These are phyloP conservation scores for Crassisporium funariophilum DNA, from an alignment of 768 basidiomycete species.

Conservation along the genomic window DNA sequence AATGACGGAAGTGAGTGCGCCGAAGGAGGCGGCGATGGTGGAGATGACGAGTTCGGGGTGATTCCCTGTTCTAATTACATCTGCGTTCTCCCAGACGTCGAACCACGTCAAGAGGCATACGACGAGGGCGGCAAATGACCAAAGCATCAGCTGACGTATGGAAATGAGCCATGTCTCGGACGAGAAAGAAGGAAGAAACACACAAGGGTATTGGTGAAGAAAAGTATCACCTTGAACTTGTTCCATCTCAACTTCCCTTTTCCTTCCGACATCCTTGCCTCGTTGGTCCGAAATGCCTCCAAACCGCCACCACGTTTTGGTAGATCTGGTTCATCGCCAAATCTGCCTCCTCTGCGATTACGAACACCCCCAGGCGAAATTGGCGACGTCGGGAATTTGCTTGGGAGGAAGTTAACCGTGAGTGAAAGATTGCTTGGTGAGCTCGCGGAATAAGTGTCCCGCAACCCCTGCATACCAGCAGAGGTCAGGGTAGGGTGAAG, in stretches of 20 bases:
- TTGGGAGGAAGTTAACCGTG: not conserved
- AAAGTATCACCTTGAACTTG: conserved; percentile 81
- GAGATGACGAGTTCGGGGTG: conserved; percentile 66
- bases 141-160: conserved; percentile 46
- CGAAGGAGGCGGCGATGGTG: conserved; percentile 62
- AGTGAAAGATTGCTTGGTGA: not conserved
- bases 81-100: conserved; percentile 67
- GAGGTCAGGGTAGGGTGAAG: too few relatives aligned
- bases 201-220: conserved; percentile 60
- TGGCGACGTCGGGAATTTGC: too few relatives aligned
- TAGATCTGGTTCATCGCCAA: conserved; percentile 33
- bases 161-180: not conserved
- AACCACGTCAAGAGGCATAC: conserved; percentile 77
- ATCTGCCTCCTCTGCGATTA: not conserved
- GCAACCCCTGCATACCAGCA: too few relatives aligned
- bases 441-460: not conserved
- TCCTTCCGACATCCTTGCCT: conserved; percentile 51
- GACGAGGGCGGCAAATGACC: conserved; percentile 62
- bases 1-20: conserved; percentile 65
- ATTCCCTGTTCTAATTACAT: conserved; percentile 72
- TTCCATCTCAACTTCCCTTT: conserved; percentile 65
- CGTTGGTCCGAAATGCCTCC: conserved; percentile 59
- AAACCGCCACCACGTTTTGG: conserved; percentile 71
- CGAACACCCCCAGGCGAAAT: too few relatives aligned
- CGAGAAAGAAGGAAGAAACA: conserved; percentile 14